phyloP scores from a whole-genome alignment of 257 asterid species.

The Salvia miltiorrhiza region DNA sequence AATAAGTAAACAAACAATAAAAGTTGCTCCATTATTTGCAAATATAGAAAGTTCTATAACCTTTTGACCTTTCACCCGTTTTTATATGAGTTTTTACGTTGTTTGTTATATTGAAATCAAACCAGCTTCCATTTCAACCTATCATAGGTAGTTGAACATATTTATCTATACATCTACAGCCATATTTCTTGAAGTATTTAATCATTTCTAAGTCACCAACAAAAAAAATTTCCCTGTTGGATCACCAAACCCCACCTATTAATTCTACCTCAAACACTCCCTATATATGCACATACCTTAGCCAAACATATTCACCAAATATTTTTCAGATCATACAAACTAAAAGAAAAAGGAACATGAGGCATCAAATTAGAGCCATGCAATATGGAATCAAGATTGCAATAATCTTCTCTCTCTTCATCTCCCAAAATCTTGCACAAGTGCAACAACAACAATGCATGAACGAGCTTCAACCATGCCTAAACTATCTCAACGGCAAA shows the following conservation, averaged over 20 bases:
- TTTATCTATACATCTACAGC: slow-evolving; percentile 13
- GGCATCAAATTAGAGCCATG: slow-evolving; percentile 8
- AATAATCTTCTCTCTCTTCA: slow-evolving; percentile 21
- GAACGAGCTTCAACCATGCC: slow-evolving; percentile 60
- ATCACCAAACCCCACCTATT: slow-evolving; percentile 43
- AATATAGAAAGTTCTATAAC: not conserved
- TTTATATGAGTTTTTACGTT: not conserved
- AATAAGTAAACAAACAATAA: not conserved
- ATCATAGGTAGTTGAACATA: slow-evolving; percentile 32
- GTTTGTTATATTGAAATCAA: not conserved
- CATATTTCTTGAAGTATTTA: slow-evolving; percentile 1
- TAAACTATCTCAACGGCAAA: slow-evolving; percentile 49
- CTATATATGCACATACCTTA: slow-evolving; percentile 3
- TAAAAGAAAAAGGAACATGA: slow-evolving; percentile 9
- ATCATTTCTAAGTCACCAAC: slow-evolving; percentile 22
- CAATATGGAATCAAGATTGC: not conserved
- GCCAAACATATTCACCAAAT: not conserved
- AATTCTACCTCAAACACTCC: slow-evolving; percentile 1
- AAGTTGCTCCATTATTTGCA: not conserved
- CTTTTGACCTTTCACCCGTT: not conserved
- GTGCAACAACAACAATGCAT: slow-evolving; percentile 46
- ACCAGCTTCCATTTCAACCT: not conserved
- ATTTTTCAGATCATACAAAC: not conserved
- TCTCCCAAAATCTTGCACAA: slow-evolving; percentile 33
- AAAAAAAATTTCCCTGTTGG: slow-evolving; percentile 25